A percentile compares a stretch with the other conserved stretches of the same genome.
These are phyloP conservation scores for Botrytis squamosa DNA, from an alignment of 2,329 filamentous ascomycete genomes.

Conservation along the genomic window DNA sequence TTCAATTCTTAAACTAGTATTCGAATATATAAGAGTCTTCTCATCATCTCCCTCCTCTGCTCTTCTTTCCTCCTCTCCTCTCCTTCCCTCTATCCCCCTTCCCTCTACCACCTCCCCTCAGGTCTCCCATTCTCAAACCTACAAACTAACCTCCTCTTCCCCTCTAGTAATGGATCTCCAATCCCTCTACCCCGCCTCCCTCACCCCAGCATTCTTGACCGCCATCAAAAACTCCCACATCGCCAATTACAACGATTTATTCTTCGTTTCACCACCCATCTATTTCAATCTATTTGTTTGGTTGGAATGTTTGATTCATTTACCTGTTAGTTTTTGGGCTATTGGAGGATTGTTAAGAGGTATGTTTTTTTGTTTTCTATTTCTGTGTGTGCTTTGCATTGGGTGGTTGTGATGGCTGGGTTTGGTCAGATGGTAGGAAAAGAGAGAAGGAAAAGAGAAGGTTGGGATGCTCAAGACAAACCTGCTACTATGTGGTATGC, in stretches of 20 bases:
- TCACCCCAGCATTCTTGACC: constrained; percentile 51
- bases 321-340: constrained; percentile 60
- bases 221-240: constrained; percentile 57
- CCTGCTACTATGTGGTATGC: not conserved
- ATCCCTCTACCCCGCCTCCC: constrained; percentile 53
- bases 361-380: constrained; percentile 36
- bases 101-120: not conserved
- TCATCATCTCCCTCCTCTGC: not conserved
- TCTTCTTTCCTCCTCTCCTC: not conserved
- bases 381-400: not conserved
- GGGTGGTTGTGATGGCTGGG: not conserved
- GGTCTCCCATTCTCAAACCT: not conserved
- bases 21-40: not conserved
- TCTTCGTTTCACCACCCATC: constrained; percentile 57
- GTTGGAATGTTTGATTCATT: constrained; percentile 60
- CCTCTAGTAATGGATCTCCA: constrained; percentile 58
- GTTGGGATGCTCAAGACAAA: not conserved
- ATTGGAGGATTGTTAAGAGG: constrained; percentile 53
- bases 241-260: constrained; percentile 59
- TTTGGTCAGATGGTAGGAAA: not conserved
- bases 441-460: not conserved
- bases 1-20: not conserved
- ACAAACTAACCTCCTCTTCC: constrained; percentile 12
- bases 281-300: constrained; percentile 59
- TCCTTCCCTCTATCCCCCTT: too few relatives aligned